Evolutionary conservation across 768 basidiomycete genomes (phyloP), one percentile per base, ranked within the genome.

Genomic region (Collybiopsis confluens): DNA sequence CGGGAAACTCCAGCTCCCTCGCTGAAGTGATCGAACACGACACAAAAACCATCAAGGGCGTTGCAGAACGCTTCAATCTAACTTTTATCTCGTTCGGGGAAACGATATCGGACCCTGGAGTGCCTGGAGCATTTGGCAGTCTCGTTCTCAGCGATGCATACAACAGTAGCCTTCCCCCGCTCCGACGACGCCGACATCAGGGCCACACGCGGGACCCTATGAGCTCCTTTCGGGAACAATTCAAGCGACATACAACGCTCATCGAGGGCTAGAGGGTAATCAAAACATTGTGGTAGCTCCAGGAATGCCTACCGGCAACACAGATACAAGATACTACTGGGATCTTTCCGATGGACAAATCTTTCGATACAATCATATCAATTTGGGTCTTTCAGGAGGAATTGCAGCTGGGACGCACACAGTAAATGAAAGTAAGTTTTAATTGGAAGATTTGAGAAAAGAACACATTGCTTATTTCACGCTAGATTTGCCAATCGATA

Each of bases 381-480:
- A 64, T 21, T 62, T 64, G 10, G 30, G 47, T 7, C 55, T 37
- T 10, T 63, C 55, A 21, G 50, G 58, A 1, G 47, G 60, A 21
- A 43, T 56, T 4, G 44, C 58, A 21, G 57, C 33, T 15, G 71
- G 69, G 28, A 65, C 74, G 20, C 82, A 82, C 62, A 81, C 81
- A 1, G 71, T 81, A 13, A 73, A 83, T 42, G 82, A 83, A 67
- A 72, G 80, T 77, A 55, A 46, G 72, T 59, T 23, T 11, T 28
- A 33, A 33, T 33, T 6, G 30, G 13, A 33, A 33, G 30, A 6
- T 33, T 33, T 33, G 30, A 30, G 18, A 1, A 13, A 26, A 11
- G n/a, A 24, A 35, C 23, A 20, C 7, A 40, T 16, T 20, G 4
- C 55, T 33, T 28, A 1, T 30, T 21, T 6, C 27, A 23, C 5